A percentile compares a stretch with the other conserved stretches of the same genome.
Evolutionary conservation across 495 filamentous ascomycete genomes (phyloP).

Genomic region (Aspergillus funiculosus): DNA sequence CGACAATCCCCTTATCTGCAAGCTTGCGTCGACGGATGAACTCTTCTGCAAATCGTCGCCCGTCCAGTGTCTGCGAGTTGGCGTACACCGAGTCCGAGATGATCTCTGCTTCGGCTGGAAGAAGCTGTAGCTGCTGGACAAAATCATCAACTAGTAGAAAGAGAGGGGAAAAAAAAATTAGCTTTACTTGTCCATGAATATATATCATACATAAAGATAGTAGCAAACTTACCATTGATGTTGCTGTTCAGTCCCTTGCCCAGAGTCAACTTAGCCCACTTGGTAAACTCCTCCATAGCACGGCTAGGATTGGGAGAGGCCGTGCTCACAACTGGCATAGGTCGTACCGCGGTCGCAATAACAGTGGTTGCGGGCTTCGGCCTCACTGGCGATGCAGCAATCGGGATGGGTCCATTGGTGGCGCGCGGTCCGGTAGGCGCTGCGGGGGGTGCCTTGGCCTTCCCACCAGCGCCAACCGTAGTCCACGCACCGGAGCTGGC

Average conservation of each 20-base stretch:
- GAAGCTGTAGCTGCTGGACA: constrained; percentile 61
- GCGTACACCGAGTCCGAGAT: constrained; percentile 86
- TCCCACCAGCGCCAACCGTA: constrained; percentile 91
- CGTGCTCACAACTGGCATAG: constrained; percentile 33
- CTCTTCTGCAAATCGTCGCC: constrained; percentile 87
- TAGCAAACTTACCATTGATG: constrained; percentile 54
- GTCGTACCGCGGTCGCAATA: constrained; percentile 26
- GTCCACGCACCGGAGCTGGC: constrained; percentile 68
- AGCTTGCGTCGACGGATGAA: constrained; percentile 88
- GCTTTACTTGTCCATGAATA: too few species aligned
- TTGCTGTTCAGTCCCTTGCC: constrained; percentile 53
- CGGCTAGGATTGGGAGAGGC: constrained; percentile 47
- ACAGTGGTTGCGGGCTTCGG: constrained; percentile 34
- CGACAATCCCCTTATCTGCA: constrained; percentile 80
- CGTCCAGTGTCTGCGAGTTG: constrained; percentile 79
- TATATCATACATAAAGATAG: too few species aligned
- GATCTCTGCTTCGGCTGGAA: constrained; percentile 71
- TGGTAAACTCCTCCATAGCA: constrained; percentile 81
- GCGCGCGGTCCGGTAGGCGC: constrained; percentile 52
- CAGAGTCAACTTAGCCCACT: constrained; percentile 78
- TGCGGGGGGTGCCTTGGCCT: constrained; percentile 68
- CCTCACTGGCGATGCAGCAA: constrained; percentile 36
- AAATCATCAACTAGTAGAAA: constrained; percentile 73
- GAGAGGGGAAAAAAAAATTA: too few species aligned
- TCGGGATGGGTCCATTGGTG: constrained; percentile 43